phyloP scores from a whole-genome alignment of 192 early-diverging fungal genomes.

The Chytriomyces sp. region DNA sequence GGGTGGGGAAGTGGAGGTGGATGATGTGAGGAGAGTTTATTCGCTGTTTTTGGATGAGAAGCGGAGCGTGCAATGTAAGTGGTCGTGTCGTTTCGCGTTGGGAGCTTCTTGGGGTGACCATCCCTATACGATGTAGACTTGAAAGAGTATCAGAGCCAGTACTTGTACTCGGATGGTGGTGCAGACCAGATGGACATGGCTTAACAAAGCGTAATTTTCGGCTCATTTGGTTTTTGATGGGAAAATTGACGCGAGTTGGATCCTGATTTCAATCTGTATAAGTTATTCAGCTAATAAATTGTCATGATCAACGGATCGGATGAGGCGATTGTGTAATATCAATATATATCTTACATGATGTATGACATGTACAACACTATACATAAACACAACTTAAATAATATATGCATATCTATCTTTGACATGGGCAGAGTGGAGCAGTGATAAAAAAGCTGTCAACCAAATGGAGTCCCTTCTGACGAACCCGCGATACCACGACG shows the following conservation, averaged over 20 bases:
- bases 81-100: not conserved
- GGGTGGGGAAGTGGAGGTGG: slow-evolving; percentile 86
- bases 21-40: slow-evolving; percentile 93
- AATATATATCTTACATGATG: too few relatives aligned
- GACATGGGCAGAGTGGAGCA: too few relatives aligned
- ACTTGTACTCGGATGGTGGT: slow-evolving; percentile 74
- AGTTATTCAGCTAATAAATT: too few relatives aligned
- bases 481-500: slow-evolving; percentile 9
- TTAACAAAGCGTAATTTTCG: not conserved
- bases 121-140: slow-evolving; percentile 51
- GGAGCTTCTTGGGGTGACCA: not conserved
- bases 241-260: too few relatives aligned
- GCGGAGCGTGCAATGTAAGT: slow-evolving; percentile 85
- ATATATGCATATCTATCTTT: too few relatives aligned
- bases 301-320: too few relatives aligned
- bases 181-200: slow-evolving; percentile 34
- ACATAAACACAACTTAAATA: not conserved
- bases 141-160: slow-evolving; percentile 93
- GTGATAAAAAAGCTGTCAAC: not conserved
- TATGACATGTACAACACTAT: not conserved
- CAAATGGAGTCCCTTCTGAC: not conserved
- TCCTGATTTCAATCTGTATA: too few relatives aligned
- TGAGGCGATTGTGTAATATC: too few relatives aligned
- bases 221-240: not conserved
- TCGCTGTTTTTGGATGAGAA: slow-evolving; percentile 94